Evolutionary conservation across 306 rosid genomes (phyloP), one percentile per base, ranked within the genome.

Genomic region (Casuarina glauca): DNA sequence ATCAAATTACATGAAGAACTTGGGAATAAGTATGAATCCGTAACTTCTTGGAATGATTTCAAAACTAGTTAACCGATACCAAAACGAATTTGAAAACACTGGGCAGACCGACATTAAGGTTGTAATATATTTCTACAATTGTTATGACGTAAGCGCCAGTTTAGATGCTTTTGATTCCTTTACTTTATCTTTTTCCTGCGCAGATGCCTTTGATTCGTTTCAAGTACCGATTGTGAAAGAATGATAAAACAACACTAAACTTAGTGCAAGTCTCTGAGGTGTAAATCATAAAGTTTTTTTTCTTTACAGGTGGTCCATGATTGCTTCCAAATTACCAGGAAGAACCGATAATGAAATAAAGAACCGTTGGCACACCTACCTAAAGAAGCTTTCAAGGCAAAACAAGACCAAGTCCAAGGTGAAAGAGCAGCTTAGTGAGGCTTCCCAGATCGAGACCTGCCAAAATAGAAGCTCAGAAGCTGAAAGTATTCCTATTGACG

Each of bases 281-380:
- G 11, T 38, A 19, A 62, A 62, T 8, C 69, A 35, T 62, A 19
- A 35, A 3, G 19, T 8, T 2, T 72, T 5, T 35, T 2, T 36
- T 9, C 38, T 62, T 54, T 32, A 13, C 73, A 93, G 96, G 71
- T 93, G 97, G 96, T 88, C 94, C 3, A 3, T 74, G 74, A 90
- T 93, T 68, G 91, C 97, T 61, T 75, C 88, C 35, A 82, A 44
- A 12, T 35, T 93, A 48, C 69, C 86, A 0, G 97, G 96, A 69
- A 89, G 97, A 87, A 89, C 93, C 0, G 94, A 93, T 77, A 91
- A 91, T 42, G 90, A 89, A 55, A 81, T 93, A 51, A 90, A 93
- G 80, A 93, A 89, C 50, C 81, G 85, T 2, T 93, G 94, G 94
- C 90, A 90, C 58, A 93, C 91, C 54, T 82, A 78, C 79, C 77